A percentile compares a stretch with the other conserved stretches of the same genome.
Conservation (phyloP, 345 rosid genomes). For the Syzygium aromaticum region DNA sequence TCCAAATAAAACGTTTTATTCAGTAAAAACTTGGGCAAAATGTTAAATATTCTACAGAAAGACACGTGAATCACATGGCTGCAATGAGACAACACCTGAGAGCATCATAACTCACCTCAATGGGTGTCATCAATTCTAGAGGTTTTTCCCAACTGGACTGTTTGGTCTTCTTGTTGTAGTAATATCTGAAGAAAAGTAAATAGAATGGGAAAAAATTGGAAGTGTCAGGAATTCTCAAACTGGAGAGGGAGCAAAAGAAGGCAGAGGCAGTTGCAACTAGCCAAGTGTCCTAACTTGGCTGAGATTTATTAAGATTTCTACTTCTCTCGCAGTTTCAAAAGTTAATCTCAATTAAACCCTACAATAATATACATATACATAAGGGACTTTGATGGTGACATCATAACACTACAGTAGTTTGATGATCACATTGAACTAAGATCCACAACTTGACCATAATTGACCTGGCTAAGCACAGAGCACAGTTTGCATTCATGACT, state of each 20-base stretch:
- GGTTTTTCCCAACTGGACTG: slow-evolving; percentile 99
- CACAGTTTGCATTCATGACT: background rate
- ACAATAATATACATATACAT: background rate
- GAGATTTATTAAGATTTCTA: background rate
- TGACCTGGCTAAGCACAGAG: background rate
- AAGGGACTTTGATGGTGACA: background rate
- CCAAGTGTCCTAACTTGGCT: background rate
- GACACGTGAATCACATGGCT: background rate
- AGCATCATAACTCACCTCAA: slow-evolving; percentile 58
- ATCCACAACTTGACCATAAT: background rate
- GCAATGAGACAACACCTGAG: background rate
- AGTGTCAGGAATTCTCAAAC: background rate
- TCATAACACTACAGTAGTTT: background rate
- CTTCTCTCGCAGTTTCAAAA: background rate
- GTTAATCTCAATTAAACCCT: background rate
- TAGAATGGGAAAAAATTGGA: background rate
- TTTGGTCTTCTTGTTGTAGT: slow-evolving; percentile 85
- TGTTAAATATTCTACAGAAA: background rate
- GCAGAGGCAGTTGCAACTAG: background rate
- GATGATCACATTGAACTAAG: background rate
- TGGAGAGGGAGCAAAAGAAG: background rate
- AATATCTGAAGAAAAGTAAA: slow-evolving; percentile 51
- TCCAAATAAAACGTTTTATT: background rate
- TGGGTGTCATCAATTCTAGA: slow-evolving; percentile 83
- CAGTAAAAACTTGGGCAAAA: background rate